phyloP scores from a whole-genome alignment of 768 basidiomycete species.

The Boletus tomentosulus region DNA sequence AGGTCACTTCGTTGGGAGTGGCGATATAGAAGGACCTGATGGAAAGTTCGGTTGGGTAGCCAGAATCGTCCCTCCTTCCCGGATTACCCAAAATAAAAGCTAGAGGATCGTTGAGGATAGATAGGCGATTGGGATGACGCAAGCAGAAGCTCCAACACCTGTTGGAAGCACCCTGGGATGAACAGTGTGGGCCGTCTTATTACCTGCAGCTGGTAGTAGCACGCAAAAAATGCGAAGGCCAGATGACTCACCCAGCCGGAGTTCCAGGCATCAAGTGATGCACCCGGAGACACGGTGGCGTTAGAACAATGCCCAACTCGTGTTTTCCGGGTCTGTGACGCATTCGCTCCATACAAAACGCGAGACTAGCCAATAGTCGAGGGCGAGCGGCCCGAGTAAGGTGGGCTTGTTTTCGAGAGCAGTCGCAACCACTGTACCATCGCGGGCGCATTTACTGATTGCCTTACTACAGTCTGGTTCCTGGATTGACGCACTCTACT shows the following conservation, averaged over 20 bases:
- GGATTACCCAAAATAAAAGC: background rate
- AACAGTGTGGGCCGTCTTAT: background rate
- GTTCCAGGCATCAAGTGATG: background rate
- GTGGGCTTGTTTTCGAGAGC: too few species aligned
- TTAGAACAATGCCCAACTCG: background rate
- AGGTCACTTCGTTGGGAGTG: too few species aligned
- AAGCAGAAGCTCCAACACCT: background rate
- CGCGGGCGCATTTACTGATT: too few species aligned
- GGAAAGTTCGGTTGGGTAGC: background rate
- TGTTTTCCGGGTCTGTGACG: background rate
- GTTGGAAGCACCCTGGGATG: too few species aligned
- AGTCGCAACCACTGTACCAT: too few species aligned
- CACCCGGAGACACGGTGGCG: too few species aligned
- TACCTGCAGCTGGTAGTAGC: background rate
- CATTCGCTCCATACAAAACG: background rate
- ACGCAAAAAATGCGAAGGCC: background rate
- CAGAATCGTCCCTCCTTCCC: background rate
- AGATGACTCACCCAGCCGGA: background rate
- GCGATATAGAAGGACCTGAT: background rate
- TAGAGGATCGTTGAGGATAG: background rate
- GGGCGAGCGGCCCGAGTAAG: background rate
- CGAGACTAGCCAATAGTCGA: background rate
- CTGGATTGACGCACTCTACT: too few species aligned
- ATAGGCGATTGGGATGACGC: background rate
- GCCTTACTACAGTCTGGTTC: too few species aligned